Conservation (phyloP, 2,329 filamentous ascomycete genomes). For the Aspergillus arachidicola region DNA sequence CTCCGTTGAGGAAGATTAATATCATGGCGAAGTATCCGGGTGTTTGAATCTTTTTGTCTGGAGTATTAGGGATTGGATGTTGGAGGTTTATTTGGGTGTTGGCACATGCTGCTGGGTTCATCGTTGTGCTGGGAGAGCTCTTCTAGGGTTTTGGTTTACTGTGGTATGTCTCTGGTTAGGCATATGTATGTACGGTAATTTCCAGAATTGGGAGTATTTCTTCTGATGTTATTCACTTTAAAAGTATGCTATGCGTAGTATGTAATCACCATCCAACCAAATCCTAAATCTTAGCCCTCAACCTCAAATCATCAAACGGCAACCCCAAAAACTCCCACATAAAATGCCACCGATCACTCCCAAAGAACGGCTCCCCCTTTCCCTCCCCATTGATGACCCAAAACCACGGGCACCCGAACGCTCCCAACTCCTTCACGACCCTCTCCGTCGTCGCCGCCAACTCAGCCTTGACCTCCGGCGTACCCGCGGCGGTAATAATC, state of each 20-base stretch:
- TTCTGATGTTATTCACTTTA: background rate
- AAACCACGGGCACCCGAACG: constrained; percentile 78
- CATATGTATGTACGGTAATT: background rate
- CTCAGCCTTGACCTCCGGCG: constrained; percentile 55
- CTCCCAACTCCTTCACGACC: constrained; percentile 62
- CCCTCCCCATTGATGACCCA: constrained; percentile 61
- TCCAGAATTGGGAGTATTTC: background rate
- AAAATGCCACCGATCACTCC: constrained; percentile 68
- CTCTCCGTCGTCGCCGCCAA: constrained; percentile 62
- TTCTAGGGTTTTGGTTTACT: background rate
- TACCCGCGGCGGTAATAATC: constrained; percentile 58
- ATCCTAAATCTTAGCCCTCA: constrained; percentile 16
- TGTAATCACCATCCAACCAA: background rate
- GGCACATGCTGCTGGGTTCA: background rate
- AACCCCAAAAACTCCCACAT: constrained; percentile 69
- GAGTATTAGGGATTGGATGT: background rate
- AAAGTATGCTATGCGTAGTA: background rate
- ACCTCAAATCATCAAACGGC: constrained; percentile 35
- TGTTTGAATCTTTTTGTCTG: constrained; percentile 4
- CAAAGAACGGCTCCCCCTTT: constrained; percentile 70
- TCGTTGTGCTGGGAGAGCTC: background rate
- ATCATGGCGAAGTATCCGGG: constrained; percentile 27
- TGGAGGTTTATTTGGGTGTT: too few relatives aligned
- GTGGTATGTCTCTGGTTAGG: background rate
- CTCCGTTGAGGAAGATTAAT: constrained; percentile 32